Base-by-base conservation (phyloP, 805 yeast species). In the Yamadazyma olivae region DNA sequence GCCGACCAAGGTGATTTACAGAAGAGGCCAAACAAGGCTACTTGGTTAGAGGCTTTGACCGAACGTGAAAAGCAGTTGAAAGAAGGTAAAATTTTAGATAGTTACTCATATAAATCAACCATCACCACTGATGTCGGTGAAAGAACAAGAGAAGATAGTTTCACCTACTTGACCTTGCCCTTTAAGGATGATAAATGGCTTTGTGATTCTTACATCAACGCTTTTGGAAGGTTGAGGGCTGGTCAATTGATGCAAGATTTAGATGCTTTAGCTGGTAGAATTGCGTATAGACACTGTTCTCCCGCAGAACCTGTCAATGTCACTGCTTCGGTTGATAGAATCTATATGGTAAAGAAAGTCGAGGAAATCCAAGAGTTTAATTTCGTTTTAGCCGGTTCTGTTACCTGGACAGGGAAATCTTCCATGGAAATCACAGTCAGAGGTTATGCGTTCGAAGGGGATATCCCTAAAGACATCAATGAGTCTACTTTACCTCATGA, bases 281-380 rank as follows among this genome's bases (percentile, higher is more conserved):
- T 90, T 50, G 95, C 96, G 16, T 85, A 89, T 58, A 75, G 85
- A 53, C 97, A 90, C 57, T 86, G 95, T 61, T 72, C 83, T n/a
- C 98, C 98, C 0, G 95, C 96, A 0, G 89, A 85, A 55, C 97
- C 98, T 8, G 88, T 89, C 59, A 84, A 90, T 56, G 98, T 90
- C 28, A 90, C 98, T 7, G 97, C 97, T 1, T 81, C 93, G 18
- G 96, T 90, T 18, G 97, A 91, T 62, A 70, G 96, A 45, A 87
- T 90, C 46, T 84, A 85, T 56, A 80, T 90, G 78, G 77, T 88
- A 40, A 84, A 83, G 59, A 81, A 88, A 48, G 76, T 89, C 27
- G 95, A 88, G 51, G 87, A 82, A 50, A 77, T 89, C 43, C 69
- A 72, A 38, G 76, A 79, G 44, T 82, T 75, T 61, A 87, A 88